Base-by-base conservation (phyloP, 345 rosid genomes). In the Eucalyptus decipiens region DNA sequence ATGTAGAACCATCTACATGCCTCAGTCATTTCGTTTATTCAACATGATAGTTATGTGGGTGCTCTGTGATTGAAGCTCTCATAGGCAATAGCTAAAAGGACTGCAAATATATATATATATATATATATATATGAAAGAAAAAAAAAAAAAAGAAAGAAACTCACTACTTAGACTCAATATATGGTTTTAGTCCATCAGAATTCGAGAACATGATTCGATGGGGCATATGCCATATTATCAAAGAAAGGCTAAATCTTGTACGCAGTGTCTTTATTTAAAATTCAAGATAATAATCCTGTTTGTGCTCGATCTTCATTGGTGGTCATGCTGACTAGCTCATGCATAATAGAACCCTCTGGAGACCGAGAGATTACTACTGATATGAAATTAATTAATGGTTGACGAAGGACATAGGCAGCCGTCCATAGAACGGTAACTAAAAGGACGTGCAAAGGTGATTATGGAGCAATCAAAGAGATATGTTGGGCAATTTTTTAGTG, bases 81-180 rank as follows among this genome's bases (percentile, higher is more conserved):
- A 28, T 28, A 28, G 67, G 6, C 32, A 28, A 60, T 60, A 60
- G 15, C 32, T 60, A 12, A 26, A 26, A 60, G 67, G 0, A 60
- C n/a, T 26, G 30, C n/a, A 14, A 16, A n/a, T n/a, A n/a, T n/a
- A n/a, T n/a, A n/a, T n/a, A n/a, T n/a, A n/a, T n/a, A n/a, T n/a
- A n/a, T n/a, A n/a, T n/a, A 6, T 2, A 49, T 14, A n/a, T n/a
- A n/a, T n/a, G 12, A 7, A 52, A 10, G 0, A 23, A 23, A 23
- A 26, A 6, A 11, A n/a, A n/a, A n/a, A n/a, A n/a, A 45, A 45
- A 45, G 1, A 11, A 58, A 58, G 8, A 58, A 60, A 11, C n/a
- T 26, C 67, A 60, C 16, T 60, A 26, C 7, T 58, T 26, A 60
- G 32, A 60, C 67, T 60, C 67, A 60, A 60, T 28, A 60, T 28